Percentiles rank a stretch among this genome's conserved stretches.
These are phyloP conservation scores for Phytophthora constricta DNA, from an alignment of 352 stramenopile genomes.

Conservation along the genomic window DNA sequence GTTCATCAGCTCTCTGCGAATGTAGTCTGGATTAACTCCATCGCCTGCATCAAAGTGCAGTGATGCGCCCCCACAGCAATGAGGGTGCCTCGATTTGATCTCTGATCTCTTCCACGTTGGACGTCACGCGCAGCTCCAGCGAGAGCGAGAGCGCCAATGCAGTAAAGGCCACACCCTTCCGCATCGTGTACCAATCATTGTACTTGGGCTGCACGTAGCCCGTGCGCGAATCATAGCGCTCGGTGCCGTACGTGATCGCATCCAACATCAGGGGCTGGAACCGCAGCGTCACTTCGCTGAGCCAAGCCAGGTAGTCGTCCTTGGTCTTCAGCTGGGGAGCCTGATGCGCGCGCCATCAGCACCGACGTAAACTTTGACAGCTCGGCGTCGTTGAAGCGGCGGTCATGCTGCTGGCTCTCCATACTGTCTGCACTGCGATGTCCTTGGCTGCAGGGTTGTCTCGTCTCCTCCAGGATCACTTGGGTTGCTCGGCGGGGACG, in stretches of 20 bases:
- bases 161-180: slow-evolving; percentile 14
- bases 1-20: background rate
- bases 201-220: slow-evolving; percentile 7
- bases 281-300: slow-evolving; percentile 6
- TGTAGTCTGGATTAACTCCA: background rate
- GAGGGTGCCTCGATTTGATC: background rate
- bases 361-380: background rate
- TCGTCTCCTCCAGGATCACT: background rate
- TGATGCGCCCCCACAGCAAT: background rate
- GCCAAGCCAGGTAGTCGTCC: slow-evolving; percentile 10
- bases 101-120: background rate
- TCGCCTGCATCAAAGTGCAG: background rate
- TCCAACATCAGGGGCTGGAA: slow-evolving; percentile 3
- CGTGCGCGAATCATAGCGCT: background rate
- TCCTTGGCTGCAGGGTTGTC: background rate
- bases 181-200: background rate
- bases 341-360: background rate
- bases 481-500: background rate
- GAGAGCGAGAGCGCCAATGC: slow-evolving; percentile 7
- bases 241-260: slow-evolving; percentile 5
- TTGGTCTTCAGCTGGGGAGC: background rate
- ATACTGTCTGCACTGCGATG: too few species aligned
- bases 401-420: too few species aligned
- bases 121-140: background rate
- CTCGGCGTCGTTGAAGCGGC: background rate